A percentile compares a stretch with the other conserved stretches of the same genome.
These are phyloP conservation scores for Tylopilus sp. DNA, from an alignment of 1,284 basidiomycete species.

Conservation along the genomic window DNA sequence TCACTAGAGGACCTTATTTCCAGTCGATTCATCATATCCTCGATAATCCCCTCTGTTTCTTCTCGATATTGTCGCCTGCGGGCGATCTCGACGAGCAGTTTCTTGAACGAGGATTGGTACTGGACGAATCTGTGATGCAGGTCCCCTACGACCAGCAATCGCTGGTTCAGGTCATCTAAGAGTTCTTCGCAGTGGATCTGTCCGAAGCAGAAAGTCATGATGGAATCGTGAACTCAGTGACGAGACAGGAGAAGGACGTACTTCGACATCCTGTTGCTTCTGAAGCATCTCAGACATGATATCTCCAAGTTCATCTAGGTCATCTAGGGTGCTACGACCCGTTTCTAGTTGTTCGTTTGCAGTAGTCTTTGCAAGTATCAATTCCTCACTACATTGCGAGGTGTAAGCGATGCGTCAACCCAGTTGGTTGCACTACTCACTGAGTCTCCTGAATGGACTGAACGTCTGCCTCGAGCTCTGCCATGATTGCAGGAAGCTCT, in stretches of 20 bases:
- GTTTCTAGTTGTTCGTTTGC: conserved; percentile 58
- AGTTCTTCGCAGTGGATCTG: conserved; percentile 63
- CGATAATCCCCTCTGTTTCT: conserved; percentile 69
- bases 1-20: conserved; percentile 72
- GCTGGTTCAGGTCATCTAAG: conserved; percentile 66
- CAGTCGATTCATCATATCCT: conserved; percentile 71
- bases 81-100: conserved; percentile 76
- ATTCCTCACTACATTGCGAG: conserved; percentile 50
- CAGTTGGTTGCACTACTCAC: conserved; percentile 53
- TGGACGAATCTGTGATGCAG: conserved; percentile 71
- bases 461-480: conserved; percentile 72
- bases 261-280: conserved; percentile 74
- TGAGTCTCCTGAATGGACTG: conserved; percentile 61
- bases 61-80: conserved; percentile 75
- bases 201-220: not conserved
- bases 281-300: conserved; percentile 83
- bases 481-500: conserved; percentile 77
- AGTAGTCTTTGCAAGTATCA: conserved; percentile 56
- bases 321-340: conserved; percentile 62
- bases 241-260: conserved; percentile 34
- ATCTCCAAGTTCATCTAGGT: conserved; percentile 79
- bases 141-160: conserved; percentile 69
- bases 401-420: conserved; percentile 10
- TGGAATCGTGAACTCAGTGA: not conserved
- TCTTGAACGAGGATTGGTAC: conserved; percentile 78